Conservation (phyloP, 768 basidiomycete genomes). For the Leccinum rimulosum region DNA sequence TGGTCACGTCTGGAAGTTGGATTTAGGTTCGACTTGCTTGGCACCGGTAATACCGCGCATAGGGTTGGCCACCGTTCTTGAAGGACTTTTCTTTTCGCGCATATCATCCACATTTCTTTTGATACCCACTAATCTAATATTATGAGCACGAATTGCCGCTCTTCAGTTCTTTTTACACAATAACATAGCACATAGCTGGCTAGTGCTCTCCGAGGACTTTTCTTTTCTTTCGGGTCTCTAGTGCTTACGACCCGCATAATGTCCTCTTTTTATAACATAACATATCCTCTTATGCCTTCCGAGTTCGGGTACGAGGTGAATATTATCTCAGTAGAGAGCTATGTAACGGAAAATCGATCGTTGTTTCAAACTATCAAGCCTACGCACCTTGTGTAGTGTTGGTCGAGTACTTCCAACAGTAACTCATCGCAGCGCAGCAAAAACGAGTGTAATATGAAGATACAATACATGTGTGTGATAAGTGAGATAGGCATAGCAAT, state of each 20-base stretch:
- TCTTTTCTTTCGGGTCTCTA: background rate
- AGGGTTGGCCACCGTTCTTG: background rate
- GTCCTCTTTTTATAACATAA: background rate
- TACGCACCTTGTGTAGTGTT: too few species aligned
- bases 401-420: too few species aligned
- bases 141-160: background rate
- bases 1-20: background rate
- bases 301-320: background rate
- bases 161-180: too few species aligned
- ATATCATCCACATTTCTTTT: background rate
- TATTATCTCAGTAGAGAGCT: background rate
- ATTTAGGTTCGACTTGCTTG: background rate
- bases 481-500: background rate
- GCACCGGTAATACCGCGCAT: background rate
- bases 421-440: background rate
- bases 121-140: background rate
- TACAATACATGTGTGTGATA: background rate
- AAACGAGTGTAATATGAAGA: background rate
- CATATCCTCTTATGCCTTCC: background rate
- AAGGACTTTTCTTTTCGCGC: background rate
- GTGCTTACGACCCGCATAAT: too few species aligned
- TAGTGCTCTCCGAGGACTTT: too few species aligned
- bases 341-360: background rate
- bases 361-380: too few species aligned
- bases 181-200: too few species aligned